phyloP scores from a whole-genome alignment of 768 basidiomycete genomes.

The Basidioascus undulatus region DNA sequence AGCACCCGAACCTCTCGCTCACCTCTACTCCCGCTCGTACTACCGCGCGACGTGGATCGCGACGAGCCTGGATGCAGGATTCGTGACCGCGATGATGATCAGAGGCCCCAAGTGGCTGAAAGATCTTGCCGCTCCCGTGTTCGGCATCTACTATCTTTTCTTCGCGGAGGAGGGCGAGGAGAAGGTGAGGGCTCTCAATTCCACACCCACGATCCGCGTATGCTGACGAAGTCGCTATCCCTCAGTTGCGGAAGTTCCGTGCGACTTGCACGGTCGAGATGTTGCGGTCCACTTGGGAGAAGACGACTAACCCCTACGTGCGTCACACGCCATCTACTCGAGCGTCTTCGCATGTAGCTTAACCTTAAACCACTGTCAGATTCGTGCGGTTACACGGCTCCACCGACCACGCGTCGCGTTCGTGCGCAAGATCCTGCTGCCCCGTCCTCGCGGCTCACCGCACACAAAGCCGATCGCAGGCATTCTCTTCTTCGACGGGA shows the following conservation, averaged over 20 bases:
- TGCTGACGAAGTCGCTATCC: not conserved
- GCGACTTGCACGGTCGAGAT: constrained; percentile 90
- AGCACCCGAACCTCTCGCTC: constrained; percentile 81
- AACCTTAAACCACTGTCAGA: constrained; percentile 21
- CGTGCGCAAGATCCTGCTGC: constrained; percentile 51
- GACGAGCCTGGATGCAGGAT: constrained; percentile 58
- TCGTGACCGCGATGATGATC: constrained; percentile 83
- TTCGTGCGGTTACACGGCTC: constrained; percentile 34
- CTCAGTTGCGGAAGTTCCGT: constrained; percentile 65
- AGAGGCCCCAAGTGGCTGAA: constrained; percentile 80
- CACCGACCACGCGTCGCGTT: constrained; percentile 37
- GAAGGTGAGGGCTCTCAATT: constrained; percentile 34
- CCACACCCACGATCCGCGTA: not conserved
- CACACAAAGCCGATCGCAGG: constrained; percentile 62
- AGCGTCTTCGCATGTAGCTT: not conserved
- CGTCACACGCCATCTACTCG: constrained; percentile 12
- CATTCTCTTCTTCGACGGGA: constrained; percentile 56
- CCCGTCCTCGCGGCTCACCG: constrained; percentile 48
- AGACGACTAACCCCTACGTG: constrained; percentile 80
- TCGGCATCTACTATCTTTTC: constrained; percentile 60
- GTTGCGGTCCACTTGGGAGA: constrained; percentile 90
- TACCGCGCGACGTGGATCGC: constrained; percentile 89
- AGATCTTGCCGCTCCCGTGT: constrained; percentile 64
- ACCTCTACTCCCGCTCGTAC: constrained; percentile 69
- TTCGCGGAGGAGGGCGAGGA: constrained; percentile 84